Base-by-base conservation (phyloP, 306 rosid genomes). In the Rosa multiflora region DNA sequence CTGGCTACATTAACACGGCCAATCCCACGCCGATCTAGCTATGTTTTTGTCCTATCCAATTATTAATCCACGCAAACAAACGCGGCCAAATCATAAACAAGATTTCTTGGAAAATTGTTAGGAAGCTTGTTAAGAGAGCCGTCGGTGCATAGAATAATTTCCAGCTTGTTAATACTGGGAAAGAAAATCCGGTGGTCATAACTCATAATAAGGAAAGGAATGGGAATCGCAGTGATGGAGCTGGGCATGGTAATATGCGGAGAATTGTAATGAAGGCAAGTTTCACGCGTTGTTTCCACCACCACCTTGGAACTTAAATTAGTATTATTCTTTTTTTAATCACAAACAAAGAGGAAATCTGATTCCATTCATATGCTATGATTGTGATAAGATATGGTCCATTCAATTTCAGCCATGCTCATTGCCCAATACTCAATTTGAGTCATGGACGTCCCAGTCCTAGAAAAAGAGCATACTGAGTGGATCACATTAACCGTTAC, bases 261-360 rank as follows among this genome's bases (percentile, higher is more conserved):
- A 83, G 88, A 90, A 75, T 82, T 76, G 78, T 74, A n/a, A 72
- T 42, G 63, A 63, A 72, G 10, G 68, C 42, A 56, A 79, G 82
- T 53, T 48, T 46, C 91, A 78, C 73, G 83, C 88, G 85, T 88
- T 80, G 86, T 78, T 90, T 83, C 64, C 82, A 81, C 69, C 69
- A 63, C 69, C n/a, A 62, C 67, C 17, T 6, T 26, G 18, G 15
- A 59, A 44, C 5, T 58, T n/a, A 9, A 58, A 21, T 55, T 15
- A 53, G 59, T 53, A 53, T 2, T 7, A 32, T 6, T 13, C 20
- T 58, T n/a, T 23, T 59, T 4, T 10, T 59, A 6, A 3, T 35
- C 66, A 37, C 51, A 35, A 37, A 37, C 15, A 26, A 73, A 73
- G 10, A 14, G 11, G 8, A 3, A 53, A 74, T 12, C 43, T 75